Evolutionary conservation across 23 red algal species (phyloP).

Genomic region (Rhodosorus marinus): DNA sequence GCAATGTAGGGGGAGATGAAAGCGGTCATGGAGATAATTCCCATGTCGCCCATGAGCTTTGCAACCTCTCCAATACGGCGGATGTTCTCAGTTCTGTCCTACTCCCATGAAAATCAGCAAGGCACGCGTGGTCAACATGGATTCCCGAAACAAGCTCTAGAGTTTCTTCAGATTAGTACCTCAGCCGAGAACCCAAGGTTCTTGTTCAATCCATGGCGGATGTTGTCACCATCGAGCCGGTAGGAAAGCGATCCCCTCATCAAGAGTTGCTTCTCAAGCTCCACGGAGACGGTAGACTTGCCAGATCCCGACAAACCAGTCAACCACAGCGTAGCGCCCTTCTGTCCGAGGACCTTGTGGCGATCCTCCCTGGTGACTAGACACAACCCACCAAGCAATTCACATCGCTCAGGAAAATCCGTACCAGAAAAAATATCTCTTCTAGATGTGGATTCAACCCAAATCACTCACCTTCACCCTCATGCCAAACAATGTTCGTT

Average conservation of each 20-base stretch:
- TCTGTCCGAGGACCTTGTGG: slow-evolving; percentile 46
- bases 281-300: slow-evolving; percentile 78
- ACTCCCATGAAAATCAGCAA: too few species aligned
- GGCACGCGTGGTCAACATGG: background rate
- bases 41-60: slow-evolving; percentile 79
- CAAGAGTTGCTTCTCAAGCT: slow-evolving; percentile 77
- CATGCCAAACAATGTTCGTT: slow-evolving; percentile 79
- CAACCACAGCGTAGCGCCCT: slow-evolving; percentile 85
- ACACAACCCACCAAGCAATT: background rate
- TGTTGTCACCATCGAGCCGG: slow-evolving; percentile 91
- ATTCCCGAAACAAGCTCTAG: background rate
- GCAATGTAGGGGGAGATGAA: slow-evolving; percentile 84
- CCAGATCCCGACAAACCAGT: slow-evolving; percentile 86
- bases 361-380: slow-evolving; percentile 36
- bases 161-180: background rate
- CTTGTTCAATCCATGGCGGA: slow-evolving; percentile 82
- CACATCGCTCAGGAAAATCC: background rate
- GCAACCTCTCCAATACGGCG: slow-evolving; percentile 85
- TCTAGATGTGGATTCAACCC: background rate
- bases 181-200: slow-evolving; percentile 76
- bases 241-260: slow-evolving; percentile 50
- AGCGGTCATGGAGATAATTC: slow-evolving; percentile 54
- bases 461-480: slow-evolving; percentile 6
- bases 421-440: background rate
- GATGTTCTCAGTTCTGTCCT: slow-evolving; percentile 95